Percentiles rank a stretch among this genome's conserved stretches.
These are phyloP conservation scores for Ophiobolus disseminans DNA, from an alignment of 2,329 filamentous ascomycete species.

Conservation along the genomic window DNA sequence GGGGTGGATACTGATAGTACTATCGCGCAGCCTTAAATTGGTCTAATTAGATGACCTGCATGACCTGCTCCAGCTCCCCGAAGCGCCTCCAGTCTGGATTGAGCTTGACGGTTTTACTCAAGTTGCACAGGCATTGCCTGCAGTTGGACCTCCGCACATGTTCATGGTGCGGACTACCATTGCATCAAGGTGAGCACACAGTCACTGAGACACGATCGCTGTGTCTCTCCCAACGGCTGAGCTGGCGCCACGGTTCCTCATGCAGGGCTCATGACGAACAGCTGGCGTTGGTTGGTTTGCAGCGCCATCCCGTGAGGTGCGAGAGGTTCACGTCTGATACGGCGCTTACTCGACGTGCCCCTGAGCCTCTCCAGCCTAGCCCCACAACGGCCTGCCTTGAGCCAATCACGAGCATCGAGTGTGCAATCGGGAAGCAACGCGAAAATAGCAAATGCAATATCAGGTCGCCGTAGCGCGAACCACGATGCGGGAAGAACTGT, in stretches of 20 bases:
- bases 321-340: slow-evolving; percentile 25
- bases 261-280: slow-evolving; percentile 30
- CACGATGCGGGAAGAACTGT: not conserved
- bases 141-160: slow-evolving; percentile 1
- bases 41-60: slow-evolving; percentile 44
- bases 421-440: slow-evolving; percentile 21
- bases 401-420: slow-evolving; percentile 25
- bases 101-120: slow-evolving; percentile 28
- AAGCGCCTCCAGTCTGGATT: slow-evolving; percentile 35
- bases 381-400: slow-evolving; percentile 24
- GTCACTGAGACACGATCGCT: slow-evolving; percentile 19
- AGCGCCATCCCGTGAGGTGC: slow-evolving; percentile 33
- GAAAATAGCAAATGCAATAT: slow-evolving; percentile 19
- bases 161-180: slow-evolving; percentile 9
- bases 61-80: slow-evolving; percentile 34
- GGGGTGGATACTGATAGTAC: slow-evolving; percentile 37
- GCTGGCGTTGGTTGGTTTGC: slow-evolving; percentile 27
- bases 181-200: slow-evolving; percentile 15
- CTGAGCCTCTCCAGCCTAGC: slow-evolving; percentile 36
- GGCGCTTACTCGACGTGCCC: slow-evolving; percentile 34
- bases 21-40: slow-evolving; percentile 43
- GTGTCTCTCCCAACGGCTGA: slow-evolving; percentile 17
- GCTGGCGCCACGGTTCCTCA: slow-evolving; percentile 15
- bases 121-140: slow-evolving; percentile 26
- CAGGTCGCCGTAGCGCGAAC: slow-evolving; percentile 17